These are phyloP conservation scores for Kentomonas sorsogonicus DNA, from an alignment of 208 protist species.

Conservation along the genomic window DNA sequence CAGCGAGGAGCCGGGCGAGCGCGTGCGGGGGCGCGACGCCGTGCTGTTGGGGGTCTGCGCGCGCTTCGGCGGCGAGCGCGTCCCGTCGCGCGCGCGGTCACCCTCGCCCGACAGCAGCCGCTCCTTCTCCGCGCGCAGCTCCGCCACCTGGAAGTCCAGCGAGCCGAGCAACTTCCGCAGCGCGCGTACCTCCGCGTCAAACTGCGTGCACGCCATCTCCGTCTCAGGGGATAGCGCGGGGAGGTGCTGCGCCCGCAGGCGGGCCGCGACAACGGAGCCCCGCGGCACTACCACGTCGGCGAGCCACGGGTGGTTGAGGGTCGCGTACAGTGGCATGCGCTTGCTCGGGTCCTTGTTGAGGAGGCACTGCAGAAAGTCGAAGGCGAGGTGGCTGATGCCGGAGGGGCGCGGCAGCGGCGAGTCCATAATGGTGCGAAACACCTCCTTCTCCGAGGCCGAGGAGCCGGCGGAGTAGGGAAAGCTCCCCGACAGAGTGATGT, in stretches of 20 bases:
- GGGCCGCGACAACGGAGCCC: slow-evolving; percentile 63
- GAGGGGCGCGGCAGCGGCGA: slow-evolving; percentile 70
- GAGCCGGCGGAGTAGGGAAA: slow-evolving; percentile 94
- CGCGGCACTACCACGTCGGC: slow-evolving; percentile 60
- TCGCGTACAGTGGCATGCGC: slow-evolving; percentile 79
- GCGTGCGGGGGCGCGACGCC: slow-evolving; percentile 36
- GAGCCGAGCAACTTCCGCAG: slow-evolving; percentile 70
- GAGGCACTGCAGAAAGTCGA: slow-evolving; percentile 76
- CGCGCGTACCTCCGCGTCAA: slow-evolving; percentile 66
- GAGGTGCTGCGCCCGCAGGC: slow-evolving; percentile 31
- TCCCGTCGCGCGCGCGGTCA: slow-evolving; percentile 20
- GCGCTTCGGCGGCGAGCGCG: slow-evolving; percentile 46
- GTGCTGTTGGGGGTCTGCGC: slow-evolving; percentile 55
- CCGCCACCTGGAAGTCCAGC: slow-evolving; percentile 61
- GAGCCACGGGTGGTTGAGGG: slow-evolving; percentile 88
- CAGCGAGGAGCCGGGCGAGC: slow-evolving; percentile 30
- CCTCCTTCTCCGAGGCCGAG: slow-evolving; percentile 80
- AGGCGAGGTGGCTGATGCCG: slow-evolving; percentile 53
- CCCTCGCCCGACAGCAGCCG: slow-evolving; percentile 20
- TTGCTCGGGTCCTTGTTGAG: slow-evolving; percentile 89
- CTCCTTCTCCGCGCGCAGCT: slow-evolving; percentile 58
- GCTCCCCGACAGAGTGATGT: slow-evolving; percentile 94
- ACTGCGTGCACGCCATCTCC: slow-evolving; percentile 51
- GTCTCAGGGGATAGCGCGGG: slow-evolving; percentile 31
- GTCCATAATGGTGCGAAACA: slow-evolving; percentile 90